A percentile compares a stretch with the other conserved stretches of the same genome.
Evolutionary conservation across 176 grass and related monocot species (phyloP).

Genomic region (Cymbopogon citratus): DNA sequence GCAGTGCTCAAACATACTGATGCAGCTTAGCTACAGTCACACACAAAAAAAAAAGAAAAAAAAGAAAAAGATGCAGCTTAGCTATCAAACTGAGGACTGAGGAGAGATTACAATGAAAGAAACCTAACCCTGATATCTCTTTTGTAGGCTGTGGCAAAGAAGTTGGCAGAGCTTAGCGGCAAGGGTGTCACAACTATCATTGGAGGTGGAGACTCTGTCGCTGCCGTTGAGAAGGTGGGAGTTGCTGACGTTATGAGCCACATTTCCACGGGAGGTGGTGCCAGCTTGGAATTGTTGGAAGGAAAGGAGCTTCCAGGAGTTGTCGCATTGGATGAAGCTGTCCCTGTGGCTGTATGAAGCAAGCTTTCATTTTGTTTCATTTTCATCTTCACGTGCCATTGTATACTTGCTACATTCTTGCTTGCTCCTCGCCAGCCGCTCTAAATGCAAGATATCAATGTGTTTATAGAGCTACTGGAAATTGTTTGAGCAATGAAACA

Average conservation of each 20-base stretch:
- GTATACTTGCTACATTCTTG: constrained; percentile 8
- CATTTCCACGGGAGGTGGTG: constrained; percentile 73
- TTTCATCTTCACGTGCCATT: constrained; percentile 4
- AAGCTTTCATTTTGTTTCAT: constrained; percentile 35
- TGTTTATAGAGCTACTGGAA: constrained; percentile 44
- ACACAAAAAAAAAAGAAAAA: too few relatives aligned
- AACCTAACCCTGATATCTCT: too few relatives aligned
- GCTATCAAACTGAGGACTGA: too few relatives aligned
- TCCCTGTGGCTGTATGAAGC: constrained; percentile 45
- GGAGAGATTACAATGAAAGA: too few relatives aligned
- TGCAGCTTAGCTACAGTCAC: too few relatives aligned
- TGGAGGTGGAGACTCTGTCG: constrained; percentile 76
- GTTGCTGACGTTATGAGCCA: constrained; percentile 81
- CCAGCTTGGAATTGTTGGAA: constrained; percentile 77
- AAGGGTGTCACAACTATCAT: constrained; percentile 67
- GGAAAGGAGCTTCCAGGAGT: constrained; percentile 73
- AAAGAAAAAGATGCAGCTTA: too few relatives aligned
- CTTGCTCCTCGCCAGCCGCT: background rate
- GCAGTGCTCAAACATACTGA: too few relatives aligned
- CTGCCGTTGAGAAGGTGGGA: constrained; percentile 78
- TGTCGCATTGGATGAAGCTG: constrained; percentile 51
- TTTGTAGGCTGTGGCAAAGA: too few relatives aligned
- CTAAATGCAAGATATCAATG: constrained; percentile 36
- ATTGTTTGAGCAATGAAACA: constrained; percentile 19
- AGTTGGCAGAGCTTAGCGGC: constrained; percentile 59